Evolutionary conservation across 2,329 filamentous ascomycete genomes (phyloP).

Genomic region (Cercospora sp.): DNA sequence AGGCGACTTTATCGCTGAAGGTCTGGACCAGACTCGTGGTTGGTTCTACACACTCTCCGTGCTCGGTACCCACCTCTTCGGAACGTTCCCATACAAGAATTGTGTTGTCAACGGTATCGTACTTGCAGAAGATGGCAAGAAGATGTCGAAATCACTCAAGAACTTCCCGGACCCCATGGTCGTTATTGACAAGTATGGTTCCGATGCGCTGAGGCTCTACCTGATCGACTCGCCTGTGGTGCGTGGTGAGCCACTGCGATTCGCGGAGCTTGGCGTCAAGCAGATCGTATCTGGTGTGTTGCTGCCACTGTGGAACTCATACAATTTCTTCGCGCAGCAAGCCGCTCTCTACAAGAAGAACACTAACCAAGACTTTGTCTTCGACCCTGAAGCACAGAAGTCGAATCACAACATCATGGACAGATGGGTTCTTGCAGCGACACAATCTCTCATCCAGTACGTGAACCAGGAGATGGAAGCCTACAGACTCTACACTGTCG

Average conservation of each 20-base stretch:
- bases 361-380: slow-evolving; percentile 72
- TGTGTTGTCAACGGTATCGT: slow-evolving; percentile 97
- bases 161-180: slow-evolving; percentile 88
- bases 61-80: slow-evolving; percentile 83
- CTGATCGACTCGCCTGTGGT: slow-evolving; percentile 97
- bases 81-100: slow-evolving; percentile 84
- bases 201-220: slow-evolving; percentile 90
- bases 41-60: slow-evolving; percentile 97
- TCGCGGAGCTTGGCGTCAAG: slow-evolving; percentile 90
- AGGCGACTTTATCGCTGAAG: slow-evolving; percentile 92
- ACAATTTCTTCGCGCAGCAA: slow-evolving; percentile 93
- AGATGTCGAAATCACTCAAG: slow-evolving; percentile 97
- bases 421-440: slow-evolving; percentile 89
- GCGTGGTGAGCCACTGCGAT: slow-evolving; percentile 82
- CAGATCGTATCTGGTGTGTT: slow-evolving; percentile 92
- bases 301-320: slow-evolving; percentile 91
- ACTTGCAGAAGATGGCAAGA: slow-evolving; percentile 91
- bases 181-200: slow-evolving; percentile 85
- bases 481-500: slow-evolving; percentile 76
- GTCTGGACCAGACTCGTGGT: slow-evolving; percentile 87
- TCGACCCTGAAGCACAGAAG: slow-evolving; percentile 72
- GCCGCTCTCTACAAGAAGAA: slow-evolving; percentile 84
- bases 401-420: slow-evolving; percentile 92
- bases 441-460: slow-evolving; percentile 86
- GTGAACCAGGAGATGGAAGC: slow-evolving; percentile 89